Evolutionary conservation across 2,329 filamentous ascomycete genomes (phyloP), one percentile per base, ranked within the genome.

Genomic region (Ampelomyces quisqualis): DNA sequence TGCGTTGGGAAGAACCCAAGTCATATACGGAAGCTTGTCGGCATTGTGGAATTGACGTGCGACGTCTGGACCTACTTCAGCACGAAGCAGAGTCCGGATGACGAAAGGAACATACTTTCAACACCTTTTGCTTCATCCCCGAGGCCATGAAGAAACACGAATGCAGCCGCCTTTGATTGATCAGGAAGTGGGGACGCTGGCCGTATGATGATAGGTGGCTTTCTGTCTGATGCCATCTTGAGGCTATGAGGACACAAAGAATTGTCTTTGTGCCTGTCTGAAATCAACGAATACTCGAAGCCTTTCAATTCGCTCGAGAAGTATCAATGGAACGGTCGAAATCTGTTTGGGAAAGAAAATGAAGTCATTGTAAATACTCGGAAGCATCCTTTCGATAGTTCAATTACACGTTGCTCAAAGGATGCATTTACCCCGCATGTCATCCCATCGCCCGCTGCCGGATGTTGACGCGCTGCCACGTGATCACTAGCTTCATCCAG

Each of bases 1-100:
- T 2, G 76, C 75, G 39, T 74, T 77, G 10, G 77, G 75, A 19
- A 78, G 67, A 27, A 77, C 60, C 75, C 75, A 78, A 33, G 68
- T 64, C 49, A 77, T 58, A 51, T 76, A 67, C 0, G 73, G 68
- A 4, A 78, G 65, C 56, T 77, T 78, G 44, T 62, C 58, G 30
- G 71, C 71, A 26, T 68, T 53, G 43, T 76, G 73, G 50, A 77
- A 77, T 48, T 76, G 73, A 19, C 70, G 64, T 11, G 71, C 70
- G 7, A 76, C 62, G 34, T 69, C 70, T 72, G 35, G n/a, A 23
- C 5, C 11, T 7, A n/a, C 11, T 14, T 35, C 21, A 35, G 22
- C 6, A 26, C 9, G 13, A 15, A 4, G 13, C 20, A 15, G 10
- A 8, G n/a, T n/a, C 10, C 31, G 7, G 23, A n/a, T 13, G 10